Conservation (phyloP, 257 asterid species). For the Solanum sparsipilum region DNA sequence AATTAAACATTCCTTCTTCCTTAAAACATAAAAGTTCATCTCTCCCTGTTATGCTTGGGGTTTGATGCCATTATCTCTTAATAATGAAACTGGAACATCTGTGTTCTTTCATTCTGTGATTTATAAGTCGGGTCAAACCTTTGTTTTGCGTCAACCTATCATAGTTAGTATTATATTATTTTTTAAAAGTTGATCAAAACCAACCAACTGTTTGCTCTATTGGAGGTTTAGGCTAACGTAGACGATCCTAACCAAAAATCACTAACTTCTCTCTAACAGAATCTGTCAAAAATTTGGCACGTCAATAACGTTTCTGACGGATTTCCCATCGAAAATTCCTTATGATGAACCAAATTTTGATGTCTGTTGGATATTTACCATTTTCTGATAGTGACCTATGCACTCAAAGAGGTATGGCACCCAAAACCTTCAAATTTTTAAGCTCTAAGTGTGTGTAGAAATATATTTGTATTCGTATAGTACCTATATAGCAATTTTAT, state of each 20-base stretch:
- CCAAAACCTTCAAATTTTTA: not conserved
- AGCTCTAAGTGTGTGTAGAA: not conserved
- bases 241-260: not conserved
- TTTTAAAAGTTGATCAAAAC: not conserved
- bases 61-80: not conserved
- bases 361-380: not conserved
- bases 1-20: not conserved
- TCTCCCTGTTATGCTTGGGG: not conserved
- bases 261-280: not conserved
- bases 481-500: not conserved
- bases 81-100: not conserved
- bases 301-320: not conserved
- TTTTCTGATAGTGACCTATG: not conserved
- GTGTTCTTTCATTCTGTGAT: not conserved
- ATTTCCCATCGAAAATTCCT: not conserved
- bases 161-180: not conserved
- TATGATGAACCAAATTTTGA: not conserved
- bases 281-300: not conserved
- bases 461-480: not conserved
- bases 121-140: not conserved
- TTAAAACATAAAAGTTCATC: not conserved
- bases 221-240: not conserved
- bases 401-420: not conserved
- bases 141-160: not conserved
- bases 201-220: not conserved